Evolutionary conservation across 169 alveolate species (phyloP).

Genomic region (Miamiensis avidus): DNA sequence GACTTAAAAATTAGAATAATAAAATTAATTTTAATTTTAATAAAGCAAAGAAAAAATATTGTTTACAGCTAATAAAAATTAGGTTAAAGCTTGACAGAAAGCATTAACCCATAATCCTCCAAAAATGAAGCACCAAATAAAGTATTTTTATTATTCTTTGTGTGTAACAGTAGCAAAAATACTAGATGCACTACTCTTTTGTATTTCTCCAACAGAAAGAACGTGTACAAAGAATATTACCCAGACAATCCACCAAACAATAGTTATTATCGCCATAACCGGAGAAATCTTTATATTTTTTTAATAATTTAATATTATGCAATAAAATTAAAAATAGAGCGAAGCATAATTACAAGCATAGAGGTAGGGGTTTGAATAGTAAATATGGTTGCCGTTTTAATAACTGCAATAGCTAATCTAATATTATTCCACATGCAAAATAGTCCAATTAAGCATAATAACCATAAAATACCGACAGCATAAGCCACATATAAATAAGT

Average conservation of each 20-base stretch:
- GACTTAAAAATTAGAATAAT: background rate
- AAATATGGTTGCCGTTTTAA: conserved; percentile 75
- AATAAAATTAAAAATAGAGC: background rate
- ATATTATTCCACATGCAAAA: conserved; percentile 63
- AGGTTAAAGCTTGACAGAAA: conserved; percentile 77
- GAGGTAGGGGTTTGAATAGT: background rate
- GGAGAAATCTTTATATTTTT: conserved; percentile 2
- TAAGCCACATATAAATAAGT: background rate
- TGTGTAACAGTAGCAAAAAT: conserved; percentile 35
- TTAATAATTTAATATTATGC: background rate
- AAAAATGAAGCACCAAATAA: conserved; percentile 39
- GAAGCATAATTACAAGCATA: background rate
- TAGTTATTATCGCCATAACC: background rate
- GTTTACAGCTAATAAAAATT: conserved; percentile 78
- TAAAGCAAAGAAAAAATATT: background rate
- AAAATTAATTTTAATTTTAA: background rate
- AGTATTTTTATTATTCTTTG: conserved; percentile 11
- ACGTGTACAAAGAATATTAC: conserved; percentile 18
- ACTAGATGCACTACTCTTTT: conserved; percentile 23
- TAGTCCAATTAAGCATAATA: conserved; percentile 6
- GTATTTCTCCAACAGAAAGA: conserved; percentile 26
- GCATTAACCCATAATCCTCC: conserved; percentile 83
- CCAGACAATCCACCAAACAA: conserved; percentile 27
- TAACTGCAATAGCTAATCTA: conserved; percentile 78
- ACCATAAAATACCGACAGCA: background rate